Evolutionary conservation across 805 yeast species (phyloP).

Genomic region (Teunomyces lycoperdinae): DNA sequence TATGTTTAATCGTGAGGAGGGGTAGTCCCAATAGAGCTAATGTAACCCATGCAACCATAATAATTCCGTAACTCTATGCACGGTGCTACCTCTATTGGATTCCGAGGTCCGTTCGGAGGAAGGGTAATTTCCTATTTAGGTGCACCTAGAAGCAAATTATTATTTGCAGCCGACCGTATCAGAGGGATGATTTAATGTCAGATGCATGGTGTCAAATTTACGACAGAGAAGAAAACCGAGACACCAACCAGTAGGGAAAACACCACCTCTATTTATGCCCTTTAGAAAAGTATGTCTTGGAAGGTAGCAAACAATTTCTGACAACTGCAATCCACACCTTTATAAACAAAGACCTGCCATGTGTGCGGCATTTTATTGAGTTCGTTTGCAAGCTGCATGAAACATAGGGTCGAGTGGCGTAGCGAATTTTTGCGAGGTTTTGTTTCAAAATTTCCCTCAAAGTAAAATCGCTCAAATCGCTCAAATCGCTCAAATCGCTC

Average conservation of each 20-base stretch:
- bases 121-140: no score
- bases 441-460: background rate
- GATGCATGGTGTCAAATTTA: background rate
- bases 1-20: background rate
- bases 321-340: no score
- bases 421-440: background rate
- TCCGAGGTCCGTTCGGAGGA: no score
- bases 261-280: no score
- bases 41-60: background rate
- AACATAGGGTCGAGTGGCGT: background rate
- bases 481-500: background rate
- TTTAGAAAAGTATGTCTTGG: no score
- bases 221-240: background rate
- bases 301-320: no score
- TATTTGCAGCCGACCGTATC: background rate
- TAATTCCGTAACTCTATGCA: no score
- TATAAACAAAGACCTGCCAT: background rate
- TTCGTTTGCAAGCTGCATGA: background rate
- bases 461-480: background rate
- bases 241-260: background rate
- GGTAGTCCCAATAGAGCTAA: background rate
- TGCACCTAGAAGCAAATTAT: no score
- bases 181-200: background rate
- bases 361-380: background rate
- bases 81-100: no score